phyloP scores from a whole-genome alignment of 2,329 filamentous ascomycete species.

The Colletotrichum ledebouriae region DNA sequence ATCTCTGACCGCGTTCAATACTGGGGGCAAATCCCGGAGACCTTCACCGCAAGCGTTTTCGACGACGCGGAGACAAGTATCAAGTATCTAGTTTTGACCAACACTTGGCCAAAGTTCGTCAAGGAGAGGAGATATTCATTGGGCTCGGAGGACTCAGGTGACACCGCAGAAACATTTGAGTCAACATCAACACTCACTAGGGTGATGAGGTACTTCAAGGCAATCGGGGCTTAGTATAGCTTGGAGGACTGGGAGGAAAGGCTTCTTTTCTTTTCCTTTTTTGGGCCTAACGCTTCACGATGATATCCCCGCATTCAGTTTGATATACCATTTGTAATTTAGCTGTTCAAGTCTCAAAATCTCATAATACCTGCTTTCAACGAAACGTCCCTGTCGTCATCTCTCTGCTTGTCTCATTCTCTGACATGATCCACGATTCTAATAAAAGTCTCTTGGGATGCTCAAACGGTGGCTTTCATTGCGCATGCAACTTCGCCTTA shows the following conservation, averaged over 20 bases:
- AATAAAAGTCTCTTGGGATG: background rate
- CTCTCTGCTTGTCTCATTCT: background rate
- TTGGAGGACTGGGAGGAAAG: too few relatives aligned
- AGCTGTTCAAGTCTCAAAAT: conserved; percentile 1
- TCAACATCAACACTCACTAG: conserved; percentile 29
- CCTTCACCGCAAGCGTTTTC: conserved; percentile 63
- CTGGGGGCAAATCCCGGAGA: conserved; percentile 51
- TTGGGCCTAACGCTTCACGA: conserved; percentile 1
- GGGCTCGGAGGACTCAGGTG: conserved; percentile 36
- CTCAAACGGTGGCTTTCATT: background rate
- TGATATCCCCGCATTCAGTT: conserved; percentile 16
- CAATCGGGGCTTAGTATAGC: conserved; percentile 14
- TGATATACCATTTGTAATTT: conserved; percentile 5
- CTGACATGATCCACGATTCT: background rate
- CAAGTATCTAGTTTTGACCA: conserved; percentile 62
- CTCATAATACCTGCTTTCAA: background rate
- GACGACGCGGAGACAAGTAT: conserved; percentile 67
- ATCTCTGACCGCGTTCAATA: conserved; percentile 30
- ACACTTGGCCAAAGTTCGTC: conserved; percentile 50
- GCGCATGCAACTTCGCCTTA: background rate
- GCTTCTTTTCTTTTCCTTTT: background rate
- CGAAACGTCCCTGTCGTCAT: too few relatives aligned
- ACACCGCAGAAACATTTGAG: conserved; percentile 29
- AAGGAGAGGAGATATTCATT: conserved; percentile 41
- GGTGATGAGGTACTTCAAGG: conserved; percentile 32